Conservation (phyloP, 192 early-diverging fungal species). For the Piromyces finnis region DNA sequence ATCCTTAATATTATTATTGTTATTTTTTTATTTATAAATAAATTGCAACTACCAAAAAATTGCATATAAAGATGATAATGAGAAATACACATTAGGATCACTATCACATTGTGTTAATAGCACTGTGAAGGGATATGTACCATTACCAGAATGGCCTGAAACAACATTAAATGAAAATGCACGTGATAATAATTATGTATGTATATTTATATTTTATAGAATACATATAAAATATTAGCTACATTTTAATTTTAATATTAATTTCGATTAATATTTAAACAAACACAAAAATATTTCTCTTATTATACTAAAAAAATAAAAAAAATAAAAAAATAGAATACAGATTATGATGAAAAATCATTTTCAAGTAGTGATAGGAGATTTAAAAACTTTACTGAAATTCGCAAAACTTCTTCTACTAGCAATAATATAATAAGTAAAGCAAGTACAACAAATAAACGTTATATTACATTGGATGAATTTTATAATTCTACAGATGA, state of each 20-base stretch:
- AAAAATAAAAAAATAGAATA: no score
- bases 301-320: no score
- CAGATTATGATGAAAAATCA: background rate
- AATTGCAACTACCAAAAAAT: no score
- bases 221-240: no score
- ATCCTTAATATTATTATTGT: no score
- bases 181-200: background rate
- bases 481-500: background rate
- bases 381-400: background rate
- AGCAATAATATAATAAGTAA: background rate
- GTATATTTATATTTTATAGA: background rate
- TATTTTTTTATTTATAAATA: no score
- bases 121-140: constrained; percentile 39
- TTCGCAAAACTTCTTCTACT: background rate
- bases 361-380: background rate
- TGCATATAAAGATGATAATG: constrained; percentile 3
- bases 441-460: background rate
- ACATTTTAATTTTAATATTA: no score
- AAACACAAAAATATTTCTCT: no score
- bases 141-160: constrained; percentile 62
- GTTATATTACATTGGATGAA: background rate
- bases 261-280: no score
- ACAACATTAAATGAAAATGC: background rate
- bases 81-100: constrained; percentile 15
- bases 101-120: constrained; percentile 20